Evolutionary conservation across 495 filamentous ascomycete species (phyloP).

Genomic region (Staphylotrichum tortipilum): DNA sequence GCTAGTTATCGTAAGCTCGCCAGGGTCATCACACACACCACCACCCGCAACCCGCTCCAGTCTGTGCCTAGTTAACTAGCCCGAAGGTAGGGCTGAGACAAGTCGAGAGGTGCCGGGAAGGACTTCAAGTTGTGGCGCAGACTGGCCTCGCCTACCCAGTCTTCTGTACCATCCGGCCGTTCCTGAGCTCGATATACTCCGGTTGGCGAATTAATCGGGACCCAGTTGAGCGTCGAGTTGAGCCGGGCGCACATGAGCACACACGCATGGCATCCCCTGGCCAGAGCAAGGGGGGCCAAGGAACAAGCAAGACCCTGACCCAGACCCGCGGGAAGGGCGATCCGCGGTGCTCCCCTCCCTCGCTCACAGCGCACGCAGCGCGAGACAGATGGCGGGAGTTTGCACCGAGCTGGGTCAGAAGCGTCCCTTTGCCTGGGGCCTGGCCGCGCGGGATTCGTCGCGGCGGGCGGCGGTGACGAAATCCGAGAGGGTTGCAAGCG

Average conservation of each 20-base stretch:
- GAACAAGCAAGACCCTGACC: background rate
- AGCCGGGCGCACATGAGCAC: background rate
- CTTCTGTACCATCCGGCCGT: too few relatives aligned
- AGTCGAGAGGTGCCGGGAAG: background rate
- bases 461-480: background rate
- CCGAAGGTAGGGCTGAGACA: constrained; percentile 7
- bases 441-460: constrained; percentile 5
- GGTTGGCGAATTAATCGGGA: background rate
- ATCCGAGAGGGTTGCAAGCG: background rate
- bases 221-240: background rate
- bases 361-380: too few relatives aligned
- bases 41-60: too few relatives aligned
- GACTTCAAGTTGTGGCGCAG: too few relatives aligned
- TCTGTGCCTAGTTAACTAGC: too few relatives aligned
- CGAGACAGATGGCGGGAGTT: background rate
- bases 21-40: background rate
- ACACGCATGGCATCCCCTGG: too few relatives aligned
- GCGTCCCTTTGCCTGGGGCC: background rate
- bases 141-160: too few relatives aligned
- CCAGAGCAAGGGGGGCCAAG: too few relatives aligned
- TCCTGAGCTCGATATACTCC: too few relatives aligned
- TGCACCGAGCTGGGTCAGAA: background rate
- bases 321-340: background rate
- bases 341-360: background rate
- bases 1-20: background rate